These are phyloP conservation scores for Camillea tinctor DNA, from an alignment of 2,329 filamentous ascomycete genomes.

Conservation along the genomic window DNA sequence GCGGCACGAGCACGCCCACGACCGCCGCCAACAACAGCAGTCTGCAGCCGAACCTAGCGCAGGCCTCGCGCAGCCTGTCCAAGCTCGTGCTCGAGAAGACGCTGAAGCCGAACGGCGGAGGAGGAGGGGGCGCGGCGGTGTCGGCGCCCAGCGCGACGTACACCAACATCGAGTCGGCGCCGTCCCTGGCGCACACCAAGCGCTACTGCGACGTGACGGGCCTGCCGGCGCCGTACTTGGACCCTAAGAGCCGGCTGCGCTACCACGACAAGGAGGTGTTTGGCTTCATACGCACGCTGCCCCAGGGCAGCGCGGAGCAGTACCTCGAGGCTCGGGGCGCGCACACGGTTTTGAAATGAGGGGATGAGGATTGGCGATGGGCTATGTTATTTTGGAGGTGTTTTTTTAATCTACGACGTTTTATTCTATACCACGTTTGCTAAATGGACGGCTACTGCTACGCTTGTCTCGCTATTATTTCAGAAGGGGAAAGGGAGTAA, in stretches of 20 bases:
- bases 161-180: slow-evolving; percentile 94
- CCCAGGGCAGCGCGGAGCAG: slow-evolving; percentile 79
- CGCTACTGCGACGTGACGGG: slow-evolving; percentile 97
- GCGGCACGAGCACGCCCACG: slow-evolving; percentile 57
- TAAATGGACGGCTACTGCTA: too few species aligned
- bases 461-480: neutral
- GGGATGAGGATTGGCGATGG: too few species aligned
- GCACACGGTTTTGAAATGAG: slow-evolving; percentile 88
- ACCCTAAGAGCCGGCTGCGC: slow-evolving; percentile 89
- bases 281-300: slow-evolving; percentile 73
- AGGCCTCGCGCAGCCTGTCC: slow-evolving; percentile 81
- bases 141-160: slow-evolving; percentile 78
- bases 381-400: too few species aligned
- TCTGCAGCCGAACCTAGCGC: slow-evolving; percentile 71
- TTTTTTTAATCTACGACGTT: too few species aligned
- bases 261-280: slow-evolving; percentile 96
- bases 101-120: slow-evolving; percentile 44
- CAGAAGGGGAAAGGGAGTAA: neutral
- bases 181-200: slow-evolving; percentile 78
- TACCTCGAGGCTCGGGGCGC: slow-evolving; percentile 89
- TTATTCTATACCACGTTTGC: too few species aligned
- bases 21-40: slow-evolving; percentile 27
- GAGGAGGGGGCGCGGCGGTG: slow-evolving; percentile 34
- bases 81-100: slow-evolving; percentile 88
- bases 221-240: slow-evolving; percentile 83